Evolutionary conservation across 169 alveolate species (phyloP).

Genomic region (Eimeria tenella): DNA sequence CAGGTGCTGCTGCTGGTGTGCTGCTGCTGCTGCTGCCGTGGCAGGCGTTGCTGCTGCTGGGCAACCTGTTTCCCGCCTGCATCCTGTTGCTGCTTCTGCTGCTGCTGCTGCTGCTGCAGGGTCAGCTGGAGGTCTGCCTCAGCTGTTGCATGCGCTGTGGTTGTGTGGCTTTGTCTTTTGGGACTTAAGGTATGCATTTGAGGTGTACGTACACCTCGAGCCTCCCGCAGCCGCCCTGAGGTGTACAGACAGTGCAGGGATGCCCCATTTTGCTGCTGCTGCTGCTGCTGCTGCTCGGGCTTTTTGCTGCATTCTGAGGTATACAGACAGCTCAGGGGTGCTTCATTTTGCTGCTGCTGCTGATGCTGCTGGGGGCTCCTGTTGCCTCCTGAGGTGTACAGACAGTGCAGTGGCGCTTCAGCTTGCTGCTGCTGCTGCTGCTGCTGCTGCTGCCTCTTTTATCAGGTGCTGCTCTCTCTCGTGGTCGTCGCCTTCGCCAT

Average conservation of each 20-base stretch:
- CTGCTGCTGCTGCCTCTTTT: neutral
- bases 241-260: no score
- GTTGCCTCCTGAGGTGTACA: no score
- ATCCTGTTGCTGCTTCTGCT: constrained; percentile 13
- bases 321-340: no score
- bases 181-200: neutral
- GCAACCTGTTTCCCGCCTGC: no score
- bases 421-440: neutral
- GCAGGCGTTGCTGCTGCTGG: neutral
- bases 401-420: no score
- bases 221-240: no score
- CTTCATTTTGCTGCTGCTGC: no score
- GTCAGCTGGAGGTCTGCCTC: neutral
- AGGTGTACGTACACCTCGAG: constrained; percentile 7
- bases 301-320: no score
- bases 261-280: no score
- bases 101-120: neutral
- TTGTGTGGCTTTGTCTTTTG: neutral
- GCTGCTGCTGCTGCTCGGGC: no score
- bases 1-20: no score
- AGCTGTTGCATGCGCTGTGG: neutral
- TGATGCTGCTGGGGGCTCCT: no score
- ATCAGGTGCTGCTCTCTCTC: constrained; percentile 15
- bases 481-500: constrained; percentile 48
- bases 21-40: neutral